Percentiles rank a stretch among this genome's conserved stretches.
These are phyloP conservation scores for Pseudogymnoascus sp. DNA, from an alignment of 2,329 filamentous ascomycete species.

Conservation along the genomic window DNA sequence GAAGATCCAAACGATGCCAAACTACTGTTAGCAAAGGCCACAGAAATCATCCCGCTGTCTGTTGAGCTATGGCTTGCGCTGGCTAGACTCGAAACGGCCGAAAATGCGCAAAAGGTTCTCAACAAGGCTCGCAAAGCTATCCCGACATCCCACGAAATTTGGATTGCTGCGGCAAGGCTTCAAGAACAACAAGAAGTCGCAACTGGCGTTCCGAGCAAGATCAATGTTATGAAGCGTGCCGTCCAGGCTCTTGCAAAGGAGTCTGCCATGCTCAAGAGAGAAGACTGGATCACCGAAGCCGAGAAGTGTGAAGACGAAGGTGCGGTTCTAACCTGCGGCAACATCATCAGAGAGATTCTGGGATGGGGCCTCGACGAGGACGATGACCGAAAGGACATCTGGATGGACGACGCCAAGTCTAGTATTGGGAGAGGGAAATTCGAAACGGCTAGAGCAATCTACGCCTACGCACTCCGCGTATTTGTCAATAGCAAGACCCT, in stretches of 20 bases:
- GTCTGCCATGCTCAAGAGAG: slow-evolving; percentile 91
- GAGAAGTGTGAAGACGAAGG: slow-evolving; percentile 93
- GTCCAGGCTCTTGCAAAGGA: slow-evolving; percentile 82
- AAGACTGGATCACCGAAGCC: slow-evolving; percentile 93
- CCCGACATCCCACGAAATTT: slow-evolving; percentile 89
- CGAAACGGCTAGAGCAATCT: slow-evolving; percentile 87
- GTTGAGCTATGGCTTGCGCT: slow-evolving; percentile 93
- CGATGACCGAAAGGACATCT: slow-evolving; percentile 90
- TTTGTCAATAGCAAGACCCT: slow-evolving; percentile 83
- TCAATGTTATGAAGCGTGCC: slow-evolving; percentile 91
- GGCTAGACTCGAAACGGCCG: slow-evolving; percentile 77
- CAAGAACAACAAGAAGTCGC: slow-evolving; percentile 87
- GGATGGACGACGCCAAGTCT: slow-evolving; percentile 84
- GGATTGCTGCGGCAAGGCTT: slow-evolving; percentile 86
- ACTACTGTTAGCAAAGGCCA: slow-evolving; percentile 85
- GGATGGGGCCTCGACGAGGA: slow-evolving; percentile 93
- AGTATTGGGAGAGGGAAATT: slow-evolving; percentile 76
- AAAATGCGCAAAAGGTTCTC: slow-evolving; percentile 89
- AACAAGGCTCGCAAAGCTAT: slow-evolving; percentile 92
- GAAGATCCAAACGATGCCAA: slow-evolving; percentile 83
- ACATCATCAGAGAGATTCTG: slow-evolving; percentile 86
- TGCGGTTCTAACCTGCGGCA: slow-evolving; percentile 74
- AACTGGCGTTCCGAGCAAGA: slow-evolving; percentile 65
- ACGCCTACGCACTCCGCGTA: slow-evolving; percentile 79
- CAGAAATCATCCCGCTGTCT: slow-evolving; percentile 86